Base-by-base conservation (phyloP, 345 rosid genomes). In the Murraya koenigii region DNA sequence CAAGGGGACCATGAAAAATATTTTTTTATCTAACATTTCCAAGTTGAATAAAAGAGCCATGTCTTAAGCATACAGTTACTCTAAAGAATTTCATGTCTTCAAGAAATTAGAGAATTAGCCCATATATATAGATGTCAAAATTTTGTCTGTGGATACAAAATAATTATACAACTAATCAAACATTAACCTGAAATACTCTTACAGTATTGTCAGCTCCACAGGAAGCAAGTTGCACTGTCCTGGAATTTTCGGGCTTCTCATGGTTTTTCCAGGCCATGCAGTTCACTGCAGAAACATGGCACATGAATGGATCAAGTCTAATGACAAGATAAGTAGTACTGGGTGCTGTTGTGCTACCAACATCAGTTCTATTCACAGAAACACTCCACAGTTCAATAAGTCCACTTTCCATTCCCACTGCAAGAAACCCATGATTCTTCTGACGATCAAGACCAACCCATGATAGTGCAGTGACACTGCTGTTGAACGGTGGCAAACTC, bases 171-270 rank as follows among this genome's bases (percentile, higher is more conserved):
- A 44, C 72, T 41, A 81, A 54, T 75, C 63, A 76, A 61, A 85
- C 75, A 66, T 67, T 85, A 59, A 92, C 88, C 58, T 92, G 88
- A 69, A 89, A 91, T 66, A 95, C 85, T 80, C 98, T 86, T 32
- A 93, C 94, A 70, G 94, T 91, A n/a, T 92, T 88, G 83, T 95
- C 99, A 52, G 89, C 90, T 72, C 98, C 96, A 36, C 99, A 93
- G 17, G 96, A 90, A 80, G 94, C 95, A 73, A 93, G 92, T 49
- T 82, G 87, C 80, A 88, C 41, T 33, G 65, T 81, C 71, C 58
- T 66, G 64, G 74, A 41, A 38, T 84, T 79, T 39, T 82, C 86
- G 2, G 52, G 76, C 66, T 84, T 86, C 77, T 81, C 89, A 0
- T 32, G 58, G 74, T 79, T 85, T 83, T 84, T 85, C 99, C 99